These are phyloP conservation scores for Setaria viridis DNA, from an alignment of 202 grass and related monocot species.

Conservation along the genomic window DNA sequence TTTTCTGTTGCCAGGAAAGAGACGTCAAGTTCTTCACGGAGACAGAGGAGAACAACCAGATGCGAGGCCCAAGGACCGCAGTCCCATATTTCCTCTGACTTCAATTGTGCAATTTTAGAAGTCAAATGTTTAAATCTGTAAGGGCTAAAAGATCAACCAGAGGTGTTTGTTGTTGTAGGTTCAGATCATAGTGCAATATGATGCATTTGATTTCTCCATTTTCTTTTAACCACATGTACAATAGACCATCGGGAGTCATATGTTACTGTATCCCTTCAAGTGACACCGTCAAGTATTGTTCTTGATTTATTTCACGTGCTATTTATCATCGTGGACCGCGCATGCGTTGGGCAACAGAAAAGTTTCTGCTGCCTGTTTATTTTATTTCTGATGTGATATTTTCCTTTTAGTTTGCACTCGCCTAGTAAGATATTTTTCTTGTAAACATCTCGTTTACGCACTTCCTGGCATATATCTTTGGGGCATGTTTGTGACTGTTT, in stretches of 20 bases:
- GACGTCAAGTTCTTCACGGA: constrained; percentile 99
- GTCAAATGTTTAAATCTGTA: constrained; percentile 55
- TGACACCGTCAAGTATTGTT: constrained; percentile 60
- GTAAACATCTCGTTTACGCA: background rate
- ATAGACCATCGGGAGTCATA: constrained; percentile 59
- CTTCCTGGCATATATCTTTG: background rate
- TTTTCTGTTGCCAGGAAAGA: constrained; percentile 66
- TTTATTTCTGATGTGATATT: background rate
- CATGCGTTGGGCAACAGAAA: background rate
- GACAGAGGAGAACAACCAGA: constrained; percentile 99
- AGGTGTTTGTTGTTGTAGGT: constrained; percentile 61
- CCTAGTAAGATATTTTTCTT: background rate
- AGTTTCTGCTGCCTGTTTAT: background rate
- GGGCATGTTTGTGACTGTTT: too few species aligned
- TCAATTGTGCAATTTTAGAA: constrained; percentile 68
- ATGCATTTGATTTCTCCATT: constrained; percentile 55
- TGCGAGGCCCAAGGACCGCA: constrained; percentile 85
- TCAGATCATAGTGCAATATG: constrained; percentile 63
- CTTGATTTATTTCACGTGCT: constrained; percentile 32
- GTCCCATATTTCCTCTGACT: constrained; percentile 97
- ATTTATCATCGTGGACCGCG: background rate
- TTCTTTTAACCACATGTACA: constrained; percentile 83
- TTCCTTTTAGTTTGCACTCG: background rate
- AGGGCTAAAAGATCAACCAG: constrained; percentile 54
- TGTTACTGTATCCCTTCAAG: constrained; percentile 56